phyloP scores from a whole-genome alignment of 805 yeast genomes.

The Ogataea nitratoaversa region DNA sequence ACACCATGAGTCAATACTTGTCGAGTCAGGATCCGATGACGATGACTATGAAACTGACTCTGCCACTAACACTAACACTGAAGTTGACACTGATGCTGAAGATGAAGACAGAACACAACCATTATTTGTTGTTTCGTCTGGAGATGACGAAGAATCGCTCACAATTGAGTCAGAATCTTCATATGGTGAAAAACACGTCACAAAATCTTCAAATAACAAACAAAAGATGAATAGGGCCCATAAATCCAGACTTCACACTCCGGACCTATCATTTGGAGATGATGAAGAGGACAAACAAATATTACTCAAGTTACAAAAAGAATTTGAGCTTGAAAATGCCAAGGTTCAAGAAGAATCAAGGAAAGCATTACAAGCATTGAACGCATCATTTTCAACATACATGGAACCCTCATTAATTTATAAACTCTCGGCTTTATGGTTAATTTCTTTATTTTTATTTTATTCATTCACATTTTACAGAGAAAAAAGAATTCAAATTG shows the following conservation, averaged over 20 bases:
- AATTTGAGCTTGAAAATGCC: conserved; percentile 19
- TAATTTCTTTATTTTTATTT: conserved; percentile 7
- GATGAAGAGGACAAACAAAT: conserved; percentile 11
- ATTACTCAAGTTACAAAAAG: conserved; percentile 19
- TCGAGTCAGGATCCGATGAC: neutral
- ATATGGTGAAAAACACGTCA: no score
- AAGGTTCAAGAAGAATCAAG: conserved; percentile 23
- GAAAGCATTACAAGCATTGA: conserved; percentile 12
- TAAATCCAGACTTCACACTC: conserved; percentile 14
- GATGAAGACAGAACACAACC: no score
- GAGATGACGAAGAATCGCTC: no score
- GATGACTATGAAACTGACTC: conserved; percentile 2
- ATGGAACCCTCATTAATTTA: conserved; percentile 4
- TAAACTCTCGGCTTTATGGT: conserved; percentile 13
- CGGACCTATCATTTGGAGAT: conserved; percentile 14
- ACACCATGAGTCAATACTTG: conserved; percentile 3
- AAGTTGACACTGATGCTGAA: no score
- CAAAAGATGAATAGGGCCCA: no score
- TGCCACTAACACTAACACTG: no score
- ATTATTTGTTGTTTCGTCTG: no score
- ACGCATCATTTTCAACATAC: conserved; percentile 6
- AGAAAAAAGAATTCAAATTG: conserved; percentile 58
- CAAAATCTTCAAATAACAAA: no score
- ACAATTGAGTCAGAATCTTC: no score
- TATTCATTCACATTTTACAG: conserved; percentile 29